Percentiles rank a stretch among this genome's conserved stretches.
Conservation (phyloP, 441 rosid genomes). For the Hura crepitans region DNA sequence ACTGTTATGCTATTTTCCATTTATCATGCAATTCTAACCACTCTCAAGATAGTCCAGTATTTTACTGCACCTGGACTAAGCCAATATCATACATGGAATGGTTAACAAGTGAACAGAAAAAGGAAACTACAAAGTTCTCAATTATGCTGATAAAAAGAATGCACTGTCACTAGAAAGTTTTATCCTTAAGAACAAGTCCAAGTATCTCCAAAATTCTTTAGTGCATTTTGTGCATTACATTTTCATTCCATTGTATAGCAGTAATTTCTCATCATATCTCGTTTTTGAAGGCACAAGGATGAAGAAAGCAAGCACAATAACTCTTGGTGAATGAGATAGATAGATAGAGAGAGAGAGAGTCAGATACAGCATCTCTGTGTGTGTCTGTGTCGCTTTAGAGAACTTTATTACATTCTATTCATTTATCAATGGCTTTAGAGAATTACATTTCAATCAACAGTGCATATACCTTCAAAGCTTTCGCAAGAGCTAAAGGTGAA, state of each 20-base stretch:
- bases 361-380: background rate
- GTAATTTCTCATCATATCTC: background rate
- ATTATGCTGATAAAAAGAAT: background rate
- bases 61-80: background rate
- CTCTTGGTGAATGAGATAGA: background rate
- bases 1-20: background rate
- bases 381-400: no score
- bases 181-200: background rate
- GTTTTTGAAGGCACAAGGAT: background rate
- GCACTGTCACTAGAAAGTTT: background rate
- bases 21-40: background rate
- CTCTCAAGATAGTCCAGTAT: background rate
- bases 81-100: background rate
- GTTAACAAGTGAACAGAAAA: background rate
- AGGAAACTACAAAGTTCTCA: background rate
- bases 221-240: background rate
- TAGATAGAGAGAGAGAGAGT: background rate
- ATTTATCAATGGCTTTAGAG: constrained; percentile 6
- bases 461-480: constrained; percentile 78
- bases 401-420: background rate
- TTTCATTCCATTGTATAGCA: background rate
- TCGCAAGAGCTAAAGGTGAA: constrained; percentile 86
- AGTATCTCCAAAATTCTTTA: background rate
- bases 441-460: background rate
- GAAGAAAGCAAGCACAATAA: background rate